Base-by-base conservation (phyloP, 2,329 filamentous ascomycete genomes). In the Ilyonectria robusta region DNA sequence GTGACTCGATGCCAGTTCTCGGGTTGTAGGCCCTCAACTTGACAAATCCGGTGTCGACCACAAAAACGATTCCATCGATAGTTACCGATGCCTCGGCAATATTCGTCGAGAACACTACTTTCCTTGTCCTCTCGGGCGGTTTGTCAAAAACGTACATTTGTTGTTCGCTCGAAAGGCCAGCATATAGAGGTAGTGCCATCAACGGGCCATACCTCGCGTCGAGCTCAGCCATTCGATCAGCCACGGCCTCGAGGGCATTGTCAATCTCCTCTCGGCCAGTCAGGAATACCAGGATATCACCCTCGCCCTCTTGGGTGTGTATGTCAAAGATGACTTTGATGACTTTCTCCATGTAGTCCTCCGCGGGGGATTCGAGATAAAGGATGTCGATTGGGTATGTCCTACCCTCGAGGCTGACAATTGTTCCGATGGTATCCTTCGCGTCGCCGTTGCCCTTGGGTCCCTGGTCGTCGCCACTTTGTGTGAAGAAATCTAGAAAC, bases 31-130 rank as follows among this genome's bases (percentile, higher is more conserved):
- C 92, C 44, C 94, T 90, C 21, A 97, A 84, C 79, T 98, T 98
- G 71, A 97, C 94, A 77, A 94, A 98, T 1, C 96, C 96, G 59
- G 89, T 91, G 79, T 99, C 96, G 56, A 98, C 84, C 6, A 99
- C 95, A 76, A 94, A 97, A 61, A 94, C 91, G 67, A 98, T 95
- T 3, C 94, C 94, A 59, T 96, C 92, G 62, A 98, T 97, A 17
- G 96, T 98, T 48, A 99, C 92, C 2, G 94, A 97, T 5, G 96
- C 95, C 83, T 99, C 96, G 13, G 96, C 94, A 70, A 98, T 98
- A 78, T 98, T 98, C 65, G 96, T 98, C 4, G 94, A 92, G 71
- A 98, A 91, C 40, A 99, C 93, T 44, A 98, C 93, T 78, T 98
- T 98, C 47, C 96, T 89, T 1, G 91, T 95, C 66, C 95, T 92